phyloP scores from a whole-genome alignment of 257 asterid genomes.

The Penstemon newberryi region DNA sequence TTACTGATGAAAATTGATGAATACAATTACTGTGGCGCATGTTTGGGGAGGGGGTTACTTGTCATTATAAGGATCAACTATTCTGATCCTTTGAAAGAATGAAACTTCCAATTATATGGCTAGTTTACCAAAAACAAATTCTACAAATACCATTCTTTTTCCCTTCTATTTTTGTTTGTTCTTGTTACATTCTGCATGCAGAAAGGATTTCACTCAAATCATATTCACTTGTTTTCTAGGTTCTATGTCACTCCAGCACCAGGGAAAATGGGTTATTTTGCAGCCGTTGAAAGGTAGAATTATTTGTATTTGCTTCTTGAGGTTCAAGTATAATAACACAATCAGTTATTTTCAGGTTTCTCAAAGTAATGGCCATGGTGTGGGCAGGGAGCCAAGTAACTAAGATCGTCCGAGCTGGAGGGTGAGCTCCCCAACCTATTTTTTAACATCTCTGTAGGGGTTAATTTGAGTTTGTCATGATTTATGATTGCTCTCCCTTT shows the following conservation, averaged over 20 bases:
- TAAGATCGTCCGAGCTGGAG: slow-evolving; percentile 86
- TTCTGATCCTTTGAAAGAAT: too few relatives aligned
- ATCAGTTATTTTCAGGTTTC: slow-evolving; percentile 57
- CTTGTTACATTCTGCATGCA: slow-evolving; percentile 4
- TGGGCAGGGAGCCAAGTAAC: slow-evolving; percentile 99
- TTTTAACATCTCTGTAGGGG: slow-evolving; percentile 23
- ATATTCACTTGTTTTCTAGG: slow-evolving; percentile 43
- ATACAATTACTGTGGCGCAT: too few relatives aligned
- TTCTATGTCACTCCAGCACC: slow-evolving; percentile 82
- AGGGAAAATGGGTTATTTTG: slow-evolving; percentile 79
- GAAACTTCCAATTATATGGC: background rate
- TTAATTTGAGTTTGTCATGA: slow-evolving; percentile 22
- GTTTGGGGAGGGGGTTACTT: background rate
- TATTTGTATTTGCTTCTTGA: slow-evolving; percentile 14
- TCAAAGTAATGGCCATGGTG: slow-evolving; percentile 92
- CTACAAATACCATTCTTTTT: background rate
- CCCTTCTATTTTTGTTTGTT: background rate
- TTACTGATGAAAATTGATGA: too few relatives aligned
- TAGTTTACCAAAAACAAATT: background rate
- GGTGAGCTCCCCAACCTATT: slow-evolving; percentile 51
- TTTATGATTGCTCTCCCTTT: slow-evolving; percentile 12
- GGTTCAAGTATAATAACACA: slow-evolving; percentile 22
- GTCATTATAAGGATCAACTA: too few relatives aligned
- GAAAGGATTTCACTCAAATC: slow-evolving; percentile 13
- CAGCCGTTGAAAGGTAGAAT: slow-evolving; percentile 71